Evolutionary conservation across 2,329 filamentous ascomycete genomes (phyloP), one percentile per base, ranked within the genome.

Genomic region (Endocalyx cinctus): DNA sequence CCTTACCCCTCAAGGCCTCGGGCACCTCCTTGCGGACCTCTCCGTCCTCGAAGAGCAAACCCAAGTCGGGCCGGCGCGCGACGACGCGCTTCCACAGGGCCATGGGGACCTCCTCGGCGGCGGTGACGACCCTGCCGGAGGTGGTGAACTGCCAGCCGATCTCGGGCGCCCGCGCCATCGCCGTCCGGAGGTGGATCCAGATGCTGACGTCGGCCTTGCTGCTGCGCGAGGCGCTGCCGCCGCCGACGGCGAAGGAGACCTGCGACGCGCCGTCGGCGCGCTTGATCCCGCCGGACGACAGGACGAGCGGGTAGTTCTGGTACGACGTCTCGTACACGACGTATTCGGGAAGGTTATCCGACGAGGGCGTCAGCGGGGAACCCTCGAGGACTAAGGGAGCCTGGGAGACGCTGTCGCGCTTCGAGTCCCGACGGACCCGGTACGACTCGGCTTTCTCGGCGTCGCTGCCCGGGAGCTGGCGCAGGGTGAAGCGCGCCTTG

Each of bases 301-400:
- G 47, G 26, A 68, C 60, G 14, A 66, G 57, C 1, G 63, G 62
- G 44, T 67, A 67, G 32, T 62, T 60, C 34, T 64, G 54, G 50
- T 67, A 67, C 3, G 64, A 62, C 6, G 63, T 67, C 47, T 66
- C 63, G 47, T 66, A 66, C 34, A 67, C 55, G 39, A 66, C 51
- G 26, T 64, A 57, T 27, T 64, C 60, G 8, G 64, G 64, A 5
- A 67, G 52, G 31, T 64, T 48, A 17, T 42, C 41, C 12, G 48
- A 52, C 27, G 57, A 52, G 25, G 52, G 44, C 5, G 48, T 58
- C 25, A 58, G 40, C 28, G 52, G 48, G 33, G 51, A 55, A 22
- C 55, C 50, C 29, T 60, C 49, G 12, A 50, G 47, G 13, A 55
- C 53, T 20, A 55, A 43, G 25, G 40, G 41, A 17, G 39, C 33